A percentile compares a stretch with the other conserved stretches of the same genome.
These are phyloP conservation scores for Lanmaoa rubissima DNA, from an alignment of 768 basidiomycete genomes.

Conservation along the genomic window DNA sequence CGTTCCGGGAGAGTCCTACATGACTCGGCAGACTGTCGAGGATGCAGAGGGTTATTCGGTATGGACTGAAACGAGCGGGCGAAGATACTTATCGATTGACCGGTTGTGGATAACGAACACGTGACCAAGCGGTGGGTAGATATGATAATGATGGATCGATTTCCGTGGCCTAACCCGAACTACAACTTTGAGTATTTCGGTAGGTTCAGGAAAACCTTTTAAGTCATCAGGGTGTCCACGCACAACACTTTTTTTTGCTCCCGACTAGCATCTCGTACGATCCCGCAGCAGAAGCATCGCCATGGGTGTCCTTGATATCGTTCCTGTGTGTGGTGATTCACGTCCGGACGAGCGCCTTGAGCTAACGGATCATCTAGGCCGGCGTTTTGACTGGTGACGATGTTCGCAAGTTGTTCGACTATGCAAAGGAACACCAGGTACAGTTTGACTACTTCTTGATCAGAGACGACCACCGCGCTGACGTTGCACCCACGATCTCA, in stretches of 20 bases:
- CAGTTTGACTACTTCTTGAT: constrained; percentile 14
- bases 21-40: not conserved
- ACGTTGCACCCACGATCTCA: constrained; percentile 28
- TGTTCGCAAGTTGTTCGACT: constrained; percentile 92
- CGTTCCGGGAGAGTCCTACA: not conserved
- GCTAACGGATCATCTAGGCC: constrained; percentile 47
- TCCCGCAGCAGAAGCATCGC: constrained; percentile 9
- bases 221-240: constrained; percentile 2
- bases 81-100: too few species aligned
- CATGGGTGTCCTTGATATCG: constrained; percentile 84
- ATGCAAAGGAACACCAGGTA: constrained; percentile 86
- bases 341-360: not conserved
- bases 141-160: not conserved
- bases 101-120: not conserved
- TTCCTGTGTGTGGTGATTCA: constrained; percentile 58
- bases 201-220: constrained; percentile 9
- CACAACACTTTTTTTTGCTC: not conserved
- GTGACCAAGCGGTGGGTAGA: constrained; percentile 5
- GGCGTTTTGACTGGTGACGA: constrained; percentile 96
- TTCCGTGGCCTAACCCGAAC: not conserved
- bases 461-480: not conserved
- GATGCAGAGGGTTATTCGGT: too few species aligned
- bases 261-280: constrained; percentile 12
- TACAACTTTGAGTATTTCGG: constrained; percentile 2
- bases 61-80: not conserved